These are phyloP conservation scores for Nephelium lappaceum DNA, from an alignment of 345 rosid genomes.

Conservation along the genomic window DNA sequence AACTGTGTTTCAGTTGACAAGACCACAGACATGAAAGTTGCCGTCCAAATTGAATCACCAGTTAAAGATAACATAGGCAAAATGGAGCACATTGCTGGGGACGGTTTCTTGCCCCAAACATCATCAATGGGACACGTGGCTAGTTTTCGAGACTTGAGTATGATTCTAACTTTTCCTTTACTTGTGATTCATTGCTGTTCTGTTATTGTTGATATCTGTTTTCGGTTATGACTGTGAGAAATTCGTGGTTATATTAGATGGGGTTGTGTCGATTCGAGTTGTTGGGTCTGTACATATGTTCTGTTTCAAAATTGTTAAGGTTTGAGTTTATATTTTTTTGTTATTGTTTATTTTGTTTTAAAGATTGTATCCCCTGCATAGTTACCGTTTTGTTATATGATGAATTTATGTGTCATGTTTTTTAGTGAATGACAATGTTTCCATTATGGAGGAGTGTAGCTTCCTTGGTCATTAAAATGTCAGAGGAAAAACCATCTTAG, in stretches of 20 bases:
- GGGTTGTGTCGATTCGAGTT: neutral
- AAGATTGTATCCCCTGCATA: neutral
- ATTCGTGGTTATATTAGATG: neutral
- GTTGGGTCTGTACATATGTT: neutral
- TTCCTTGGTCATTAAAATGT: neutral
- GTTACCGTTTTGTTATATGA: too few relatives aligned
- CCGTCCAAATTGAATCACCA: slow-evolving; percentile 34
- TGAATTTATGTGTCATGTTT: neutral
- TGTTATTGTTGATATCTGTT: neutral
- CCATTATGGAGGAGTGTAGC: neutral
- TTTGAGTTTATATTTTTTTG: neutral
- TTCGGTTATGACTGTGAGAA: neutral
- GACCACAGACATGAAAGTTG: slow-evolving; percentile 30
- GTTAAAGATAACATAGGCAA: slow-evolving; percentile 25
- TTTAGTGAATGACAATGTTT: neutral
- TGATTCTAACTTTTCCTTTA: slow-evolving; percentile 20
- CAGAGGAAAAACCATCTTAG: neutral
- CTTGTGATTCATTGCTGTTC: neutral
- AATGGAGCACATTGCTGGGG: slow-evolving; percentile 21
- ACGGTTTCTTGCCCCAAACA: slow-evolving; percentile 23
- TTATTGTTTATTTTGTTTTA: neutral
- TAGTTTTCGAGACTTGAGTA: slow-evolving; percentile 34
- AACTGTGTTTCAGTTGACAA: slow-evolving; percentile 40
- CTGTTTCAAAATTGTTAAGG: neutral
- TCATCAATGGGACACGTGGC: slow-evolving; percentile 13